phyloP scores from a whole-genome alignment of 1,284 basidiomycete genomes.

The Rhodotorula glutinis region DNA sequence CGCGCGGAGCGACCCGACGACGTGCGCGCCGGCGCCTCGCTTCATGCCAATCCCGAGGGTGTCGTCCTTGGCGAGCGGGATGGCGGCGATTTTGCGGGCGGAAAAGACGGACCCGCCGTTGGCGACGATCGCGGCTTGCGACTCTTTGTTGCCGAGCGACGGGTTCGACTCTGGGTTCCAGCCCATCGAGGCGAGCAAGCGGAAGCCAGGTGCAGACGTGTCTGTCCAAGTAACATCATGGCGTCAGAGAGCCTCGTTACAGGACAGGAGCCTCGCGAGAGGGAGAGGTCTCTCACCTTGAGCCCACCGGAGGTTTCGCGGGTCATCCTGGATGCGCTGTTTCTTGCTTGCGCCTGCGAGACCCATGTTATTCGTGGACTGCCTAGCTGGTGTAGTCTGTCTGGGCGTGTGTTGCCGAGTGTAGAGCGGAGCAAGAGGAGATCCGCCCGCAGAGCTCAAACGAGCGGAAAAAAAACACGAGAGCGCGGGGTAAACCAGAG shows the following conservation, averaged over 20 bases:
- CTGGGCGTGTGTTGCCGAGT: no score
- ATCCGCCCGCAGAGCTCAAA: neutral
- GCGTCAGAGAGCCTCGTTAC: no score
- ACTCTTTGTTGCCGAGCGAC: conserved; percentile 26
- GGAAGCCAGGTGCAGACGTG: conserved; percentile 40
- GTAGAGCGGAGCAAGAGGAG: neutral
- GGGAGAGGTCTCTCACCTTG: conserved; percentile 18
- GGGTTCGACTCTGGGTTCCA: conserved; percentile 39
- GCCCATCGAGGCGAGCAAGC: conserved; percentile 43
- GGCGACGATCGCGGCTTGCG: conserved; percentile 30
- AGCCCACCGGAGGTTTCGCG: conserved; percentile 43
- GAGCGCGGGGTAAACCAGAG: no score
- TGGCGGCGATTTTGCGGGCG: conserved; percentile 32
- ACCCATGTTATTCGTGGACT: conserved; percentile 19
- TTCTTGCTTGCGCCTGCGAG: conserved; percentile 34
- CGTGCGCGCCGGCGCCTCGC: conserved; percentile 23
- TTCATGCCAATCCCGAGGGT: conserved; percentile 37
- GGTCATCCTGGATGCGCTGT: conserved; percentile 41
- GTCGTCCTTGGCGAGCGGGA: conserved; percentile 39
- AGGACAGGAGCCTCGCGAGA: no score
- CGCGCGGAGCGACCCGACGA: conserved; percentile 29
- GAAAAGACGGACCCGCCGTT: conserved; percentile 29
- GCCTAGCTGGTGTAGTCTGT: no score
- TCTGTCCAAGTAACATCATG: conserved; percentile 29
- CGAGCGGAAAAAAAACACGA: no score